Base-by-base conservation (phyloP, 495 filamentous ascomycete species). In the Podospora anserina region DNA sequence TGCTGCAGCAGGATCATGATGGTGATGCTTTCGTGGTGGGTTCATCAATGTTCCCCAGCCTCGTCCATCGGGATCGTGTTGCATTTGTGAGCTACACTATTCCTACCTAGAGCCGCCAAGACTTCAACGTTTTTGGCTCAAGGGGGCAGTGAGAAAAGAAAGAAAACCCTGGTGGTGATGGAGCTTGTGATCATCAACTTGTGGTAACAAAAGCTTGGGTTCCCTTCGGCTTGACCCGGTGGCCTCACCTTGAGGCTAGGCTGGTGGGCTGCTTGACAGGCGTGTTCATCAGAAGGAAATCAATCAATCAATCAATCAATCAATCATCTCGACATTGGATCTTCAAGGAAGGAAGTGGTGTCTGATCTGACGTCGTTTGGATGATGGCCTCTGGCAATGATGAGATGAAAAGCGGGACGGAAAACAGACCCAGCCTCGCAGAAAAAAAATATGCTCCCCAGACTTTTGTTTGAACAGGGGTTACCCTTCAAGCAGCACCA, bases 341-440 rank as follows among this genome's bases (percentile, higher is more conserved):
- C 39, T 49, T 49, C 13, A 49, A 49, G 5, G 13, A 49, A 13
- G 15, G 15, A 16, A 6, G 39, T 13, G 15, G 13, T 49, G 39
- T 49, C 39, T 49, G 13, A 49, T 49, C 39, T 49, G 39, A 49
- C 55, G 55, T 58, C 19, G 55, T 9, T 58, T 4, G n/a, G 55
- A 20, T 58, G 54, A 5, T 56, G 2, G 54, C 54, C 15, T 56
- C 54, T 20, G 30, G 30, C 30, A 32, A 32, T 58, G 55, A 58
- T 58, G 55, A 58, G 55, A 58, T 58, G 55, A 58, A 58, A 58
- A 58, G 55, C 55, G 55, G 55, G 39, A 49, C 39, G 39, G 39
- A 13, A 11, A 11, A 5, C 30, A 32, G 4, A 49, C 39, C 39
- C 39, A 49, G 39, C 39, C 39, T 49, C 39, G 39, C 39, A 49